phyloP scores from a whole-genome alignment of 495 filamentous ascomycete species.

The Penicillium atrosanguineum region DNA sequence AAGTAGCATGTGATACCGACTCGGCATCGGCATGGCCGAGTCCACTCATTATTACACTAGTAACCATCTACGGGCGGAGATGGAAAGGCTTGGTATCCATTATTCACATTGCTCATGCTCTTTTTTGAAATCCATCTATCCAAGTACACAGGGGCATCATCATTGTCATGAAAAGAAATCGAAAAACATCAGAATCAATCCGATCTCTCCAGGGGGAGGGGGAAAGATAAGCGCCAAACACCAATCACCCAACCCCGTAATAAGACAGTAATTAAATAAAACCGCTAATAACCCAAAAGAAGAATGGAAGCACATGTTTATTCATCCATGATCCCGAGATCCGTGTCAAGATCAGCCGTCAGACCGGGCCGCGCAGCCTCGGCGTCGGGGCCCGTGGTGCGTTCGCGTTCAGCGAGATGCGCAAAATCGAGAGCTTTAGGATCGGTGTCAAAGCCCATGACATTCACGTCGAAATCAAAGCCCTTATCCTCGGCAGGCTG shows the following conservation, averaged over 20 bases:
- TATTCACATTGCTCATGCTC: constrained; percentile 11
- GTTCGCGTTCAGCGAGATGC: constrained; percentile 16
- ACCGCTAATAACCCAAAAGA: constrained; percentile 9
- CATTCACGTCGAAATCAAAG: constrained; percentile 28
- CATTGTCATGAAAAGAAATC: constrained; percentile 3
- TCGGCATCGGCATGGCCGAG: neutral
- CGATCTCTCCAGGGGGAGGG: neutral
- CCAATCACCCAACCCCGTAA: constrained; percentile 1
- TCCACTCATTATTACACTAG: neutral
- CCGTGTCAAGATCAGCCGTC: constrained; percentile 28
- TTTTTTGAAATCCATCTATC: constrained; percentile 7
- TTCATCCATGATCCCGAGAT: constrained; percentile 31
- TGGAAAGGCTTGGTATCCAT: no score
- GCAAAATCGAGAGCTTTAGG: constrained; percentile 30
- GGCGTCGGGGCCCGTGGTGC: constrained; percentile 8
- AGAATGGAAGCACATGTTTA: constrained; percentile 10
- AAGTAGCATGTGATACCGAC: neutral
- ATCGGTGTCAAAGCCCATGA: constrained; percentile 31
- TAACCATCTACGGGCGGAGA: no score
- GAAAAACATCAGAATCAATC: neutral
- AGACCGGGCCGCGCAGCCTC: constrained; percentile 18
- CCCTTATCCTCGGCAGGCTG: constrained; percentile 18
- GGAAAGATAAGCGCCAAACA: constrained; percentile 3
- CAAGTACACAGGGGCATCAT: constrained; percentile 10
- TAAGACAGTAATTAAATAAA: constrained; percentile 14